Evolutionary conservation across 1,139 yeast species (phyloP).

Genomic region (Torulaspora globosa): DNA sequence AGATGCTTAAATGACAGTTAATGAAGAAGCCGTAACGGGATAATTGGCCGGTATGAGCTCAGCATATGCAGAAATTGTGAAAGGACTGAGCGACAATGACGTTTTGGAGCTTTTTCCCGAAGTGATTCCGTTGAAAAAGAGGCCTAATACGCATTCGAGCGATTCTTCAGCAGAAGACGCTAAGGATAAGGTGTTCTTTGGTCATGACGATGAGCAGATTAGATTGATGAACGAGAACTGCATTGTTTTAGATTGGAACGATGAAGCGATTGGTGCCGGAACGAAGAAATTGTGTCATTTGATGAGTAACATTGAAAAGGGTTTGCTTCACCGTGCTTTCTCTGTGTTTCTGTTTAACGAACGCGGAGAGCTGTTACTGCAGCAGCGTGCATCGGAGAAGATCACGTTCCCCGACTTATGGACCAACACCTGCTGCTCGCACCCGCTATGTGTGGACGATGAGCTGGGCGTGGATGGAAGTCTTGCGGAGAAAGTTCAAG

Average conservation of each 20-base stretch:
- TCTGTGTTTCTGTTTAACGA: constrained; percentile 86
- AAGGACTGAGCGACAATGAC: constrained; percentile 45
- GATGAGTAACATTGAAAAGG: constrained; percentile 79
- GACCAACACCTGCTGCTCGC: constrained; percentile 99
- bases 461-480: constrained; percentile 62
- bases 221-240: constrained; percentile 94
- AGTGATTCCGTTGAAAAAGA: constrained; percentile 43
- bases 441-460: constrained; percentile 78
- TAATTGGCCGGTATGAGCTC: constrained; percentile 14
- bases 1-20: not conserved
- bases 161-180: constrained; percentile 23
- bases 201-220: constrained; percentile 93
- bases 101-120: constrained; percentile 62
- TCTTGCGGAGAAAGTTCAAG: constrained; percentile 59
- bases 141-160: constrained; percentile 37
- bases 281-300: constrained; percentile 90
- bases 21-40: not conserved
- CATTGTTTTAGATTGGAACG: constrained; percentile 85
- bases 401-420: constrained; percentile 95
- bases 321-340: constrained; percentile 90
- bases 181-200: constrained; percentile 50
- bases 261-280: constrained; percentile 85
- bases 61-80: constrained; percentile 51
- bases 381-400: constrained; percentile 93
- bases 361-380: constrained; percentile 71